Conservation (phyloP, 768 basidiomycete genomes). For the Terana coerulea region DNA sequence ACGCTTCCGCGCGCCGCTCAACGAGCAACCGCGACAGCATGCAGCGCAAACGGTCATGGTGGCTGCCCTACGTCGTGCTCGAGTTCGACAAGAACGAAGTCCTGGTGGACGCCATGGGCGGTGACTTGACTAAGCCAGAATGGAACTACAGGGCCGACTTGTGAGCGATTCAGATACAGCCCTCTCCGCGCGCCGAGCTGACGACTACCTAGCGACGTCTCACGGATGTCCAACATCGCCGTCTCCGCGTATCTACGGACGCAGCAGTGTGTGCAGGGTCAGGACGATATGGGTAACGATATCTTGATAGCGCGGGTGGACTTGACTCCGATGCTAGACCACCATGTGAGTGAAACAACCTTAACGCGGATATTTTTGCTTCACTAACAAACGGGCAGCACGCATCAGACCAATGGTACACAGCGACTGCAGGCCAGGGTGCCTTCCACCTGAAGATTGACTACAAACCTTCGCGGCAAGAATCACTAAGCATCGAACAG, state of each 20-base stretch:
- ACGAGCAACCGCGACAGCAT: slow-evolving; percentile 84
- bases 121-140: slow-evolving; percentile 83
- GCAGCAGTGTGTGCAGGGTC: slow-evolving; percentile 61
- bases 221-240: slow-evolving; percentile 87
- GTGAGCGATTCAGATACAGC: slow-evolving; percentile 66
- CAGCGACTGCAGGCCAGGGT: slow-evolving; percentile 77
- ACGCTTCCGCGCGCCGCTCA: slow-evolving; percentile 49
- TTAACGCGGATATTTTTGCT: slow-evolving; percentile 2
- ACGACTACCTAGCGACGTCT: slow-evolving; percentile 84
- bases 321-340: slow-evolving; percentile 78
- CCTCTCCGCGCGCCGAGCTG: no score
- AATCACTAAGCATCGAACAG: slow-evolving; percentile 89
- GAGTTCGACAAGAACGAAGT: slow-evolving; percentile 99
- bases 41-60: slow-evolving; percentile 90
- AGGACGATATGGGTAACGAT: slow-evolving; percentile 97
- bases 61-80: slow-evolving; percentile 95
- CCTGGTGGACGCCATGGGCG: slow-evolving; percentile 91
- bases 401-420: slow-evolving; percentile 89
- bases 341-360: slow-evolving; percentile 48
- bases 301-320: slow-evolving; percentile 91
- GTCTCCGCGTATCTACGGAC: slow-evolving; percentile 92
- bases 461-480: slow-evolving; percentile 83
- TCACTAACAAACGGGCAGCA: slow-evolving; percentile 41
- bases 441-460: slow-evolving; percentile 95
- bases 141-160: slow-evolving; percentile 98